Evolutionary conservation across 768 basidiomycete species (phyloP), one percentile per base, ranked within the genome.

Genomic region (Serpula lacrymans): DNA sequence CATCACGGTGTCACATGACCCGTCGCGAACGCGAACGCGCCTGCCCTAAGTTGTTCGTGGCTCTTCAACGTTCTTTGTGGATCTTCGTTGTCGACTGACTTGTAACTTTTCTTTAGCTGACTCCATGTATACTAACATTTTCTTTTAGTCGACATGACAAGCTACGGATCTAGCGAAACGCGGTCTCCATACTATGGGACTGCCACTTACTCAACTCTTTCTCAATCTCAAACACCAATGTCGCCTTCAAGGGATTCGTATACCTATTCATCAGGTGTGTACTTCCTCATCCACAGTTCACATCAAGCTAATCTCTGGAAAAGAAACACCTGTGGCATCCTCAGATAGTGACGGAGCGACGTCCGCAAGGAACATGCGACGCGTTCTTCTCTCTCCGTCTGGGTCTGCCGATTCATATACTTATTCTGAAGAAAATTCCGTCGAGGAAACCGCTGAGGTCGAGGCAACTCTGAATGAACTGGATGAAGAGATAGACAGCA

Each of bases 111-210:
- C 36, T 37, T 35, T 38, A 25, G 45, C 28, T 35, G 34, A n/a
- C 34, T 23, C 35, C 33, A 47, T 34, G 64, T 65, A 58, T 52
- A 53, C 60, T 62, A 49, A 53, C 43, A 47, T 14, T 11, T 27
- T 33, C 34, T 47, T 40, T 29, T 32, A 42, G 22, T 26, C 31
- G 30, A 20, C 27, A 72, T 74, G 72, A 60, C 70, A 37, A 63
- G 52, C 27, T 64, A 67, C 56, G 52, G 49, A 22, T 62, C 57
- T 6, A 56, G 60, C 42, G 74, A 72, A 49, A 66, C 71, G 16
- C 73, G 81, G 69, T 84, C 84, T 35, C 83, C 81, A 17, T 66
- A 72, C 16, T 75, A 75, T 49, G 81, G 79, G 62, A 77, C 79
- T 32, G 70, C 75, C 14, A 77, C 78, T 0, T 78, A 71, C 51